Percentiles rank a stretch among this genome's conserved stretches.
These are phyloP conservation scores for Macaranga tanarius DNA, from an alignment of 441 rosid species.

Conservation along the genomic window DNA sequence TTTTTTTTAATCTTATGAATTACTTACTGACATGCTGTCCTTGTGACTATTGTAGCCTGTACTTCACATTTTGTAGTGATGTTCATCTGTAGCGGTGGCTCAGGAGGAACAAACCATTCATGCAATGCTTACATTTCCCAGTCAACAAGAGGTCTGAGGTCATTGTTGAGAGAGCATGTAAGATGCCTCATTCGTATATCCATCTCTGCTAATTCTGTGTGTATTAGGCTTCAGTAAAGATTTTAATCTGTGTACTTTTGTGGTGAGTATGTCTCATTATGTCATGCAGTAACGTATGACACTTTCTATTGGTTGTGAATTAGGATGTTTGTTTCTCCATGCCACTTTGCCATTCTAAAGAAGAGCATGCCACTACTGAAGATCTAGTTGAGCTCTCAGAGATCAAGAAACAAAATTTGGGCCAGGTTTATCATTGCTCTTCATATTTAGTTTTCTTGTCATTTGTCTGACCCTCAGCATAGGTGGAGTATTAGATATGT, in stretches of 20 bases:
- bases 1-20: not conserved
- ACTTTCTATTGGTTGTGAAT: slow-evolving; percentile 21
- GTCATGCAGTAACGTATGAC: slow-evolving; percentile 17
- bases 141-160: slow-evolving; percentile 87
- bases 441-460: slow-evolving; percentile 17
- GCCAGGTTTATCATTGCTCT: slow-evolving; percentile 68
- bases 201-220: not conserved
- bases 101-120: slow-evolving; percentile 42
- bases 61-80: slow-evolving; percentile 88
- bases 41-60: slow-evolving; percentile 52
- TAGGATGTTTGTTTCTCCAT: slow-evolving; percentile 82
- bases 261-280: not conserved
- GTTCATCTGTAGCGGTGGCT: slow-evolving; percentile 58
- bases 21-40: slow-evolving; percentile 26
- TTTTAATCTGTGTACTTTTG: not conserved
- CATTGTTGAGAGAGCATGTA: slow-evolving; percentile 81
- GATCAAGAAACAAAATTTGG: slow-evolving; percentile 86
- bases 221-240: not conserved
- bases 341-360: slow-evolving; percentile 91
- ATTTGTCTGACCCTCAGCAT: not conserved
- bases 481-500: not conserved
- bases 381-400: slow-evolving; percentile 93
- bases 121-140: slow-evolving; percentile 83
- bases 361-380: slow-evolving; percentile 75
- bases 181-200: slow-evolving; percentile 33